A percentile compares a stretch with the other conserved stretches of the same genome.
Conservation (phyloP, 345 rosid species). For the Melastoma malabathricum region DNA sequence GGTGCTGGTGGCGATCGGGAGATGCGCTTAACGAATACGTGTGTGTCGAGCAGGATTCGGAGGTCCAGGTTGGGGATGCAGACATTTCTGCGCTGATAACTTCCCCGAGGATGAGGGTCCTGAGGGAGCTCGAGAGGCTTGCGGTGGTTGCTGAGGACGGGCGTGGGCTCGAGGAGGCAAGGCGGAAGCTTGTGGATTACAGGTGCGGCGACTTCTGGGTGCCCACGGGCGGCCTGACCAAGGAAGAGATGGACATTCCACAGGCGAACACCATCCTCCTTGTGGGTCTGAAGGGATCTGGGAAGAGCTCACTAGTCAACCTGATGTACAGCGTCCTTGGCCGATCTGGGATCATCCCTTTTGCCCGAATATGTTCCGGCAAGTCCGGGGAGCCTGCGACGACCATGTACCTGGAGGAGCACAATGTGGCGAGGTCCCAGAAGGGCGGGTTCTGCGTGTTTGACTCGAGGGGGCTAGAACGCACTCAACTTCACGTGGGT, state of each 20-base stretch:
- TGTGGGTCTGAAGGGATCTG: conserved; percentile 44
- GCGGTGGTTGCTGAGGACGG: conserved; percentile 38
- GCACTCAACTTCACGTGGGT: conserved; percentile 14
- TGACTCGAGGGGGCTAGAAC: conserved; percentile 43
- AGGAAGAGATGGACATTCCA: conserved; percentile 43
- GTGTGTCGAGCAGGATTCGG: conserved; percentile 12
- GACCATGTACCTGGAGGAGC: conserved; percentile 42
- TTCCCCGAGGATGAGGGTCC: conserved; percentile 30
- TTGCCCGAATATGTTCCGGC: conserved; percentile 45
- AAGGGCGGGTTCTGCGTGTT: conserved; percentile 40
- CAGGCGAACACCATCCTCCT: conserved; percentile 35
- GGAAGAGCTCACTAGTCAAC: conserved; percentile 51
- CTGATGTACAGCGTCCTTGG: conserved; percentile 59
- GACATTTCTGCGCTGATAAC: conserved; percentile 4
- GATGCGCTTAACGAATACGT: too few species aligned
- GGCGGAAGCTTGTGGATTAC: conserved; percentile 32
- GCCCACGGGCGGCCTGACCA: conserved; percentile 35
- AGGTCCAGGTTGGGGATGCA: conserved; percentile 8
- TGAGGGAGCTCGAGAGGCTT: conserved; percentile 45
- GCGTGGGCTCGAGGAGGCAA: conserved; percentile 27
- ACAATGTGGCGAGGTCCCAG: conserved; percentile 41
- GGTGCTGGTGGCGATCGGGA: too few species aligned
- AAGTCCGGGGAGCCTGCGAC: conserved; percentile 4
- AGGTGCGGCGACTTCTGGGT: conserved; percentile 54
- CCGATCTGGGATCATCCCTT: conserved; percentile 37